Evolutionary conservation across 768 basidiomycete species (phyloP), one percentile per base, ranked within the genome.

Genomic region (Trametopsis cervina): DNA sequence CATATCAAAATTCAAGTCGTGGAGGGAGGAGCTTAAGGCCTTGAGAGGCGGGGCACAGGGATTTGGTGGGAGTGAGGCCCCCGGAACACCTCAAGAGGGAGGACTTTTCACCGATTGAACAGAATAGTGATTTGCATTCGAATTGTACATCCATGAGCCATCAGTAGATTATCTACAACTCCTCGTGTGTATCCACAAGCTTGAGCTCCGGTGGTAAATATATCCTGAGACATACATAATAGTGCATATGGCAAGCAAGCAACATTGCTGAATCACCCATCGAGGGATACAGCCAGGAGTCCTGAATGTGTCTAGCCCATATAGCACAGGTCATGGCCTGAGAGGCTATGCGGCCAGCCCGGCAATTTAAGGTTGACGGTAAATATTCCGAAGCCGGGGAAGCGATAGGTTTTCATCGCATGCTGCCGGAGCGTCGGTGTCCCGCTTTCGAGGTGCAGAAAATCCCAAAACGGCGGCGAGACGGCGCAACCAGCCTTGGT

Each of bases 21-120:
- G 75, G 73, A 66, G 68, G 52, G 57, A 65, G 21, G 74, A 75
- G 46, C 49, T 76, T 21, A 55, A 62, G 29, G 59, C 45, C 10
- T 57, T 77, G 5, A 64, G 67, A 18, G 60, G 57, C 1, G 50
- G 57, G 22, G 25, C 42, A 20, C 40, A 44, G 29, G 38, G 24
- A 21, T 24, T 24, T 25, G 41, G 27, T 2, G 41, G 38, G 17
- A 25, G 46, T 39, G 35, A 26, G 46, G 25, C 44, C 29, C 10
- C 17, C 11, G 22, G 40, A 35, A 40, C 55, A 17, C 44, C 47
- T 37, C 21, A 55, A 17, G 63, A 57, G 40, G 57, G 58, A 1
- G 60, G 58, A 25, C 20, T 65, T 33, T 65, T 70, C 46, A 52
- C 51, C 6, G 61, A 66, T 40, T 65, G 25, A 43, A 12, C 10